These are phyloP conservation scores for Amaranthus palmeri DNA, from an alignment of 148 eudicot species.

Conservation along the genomic window DNA sequence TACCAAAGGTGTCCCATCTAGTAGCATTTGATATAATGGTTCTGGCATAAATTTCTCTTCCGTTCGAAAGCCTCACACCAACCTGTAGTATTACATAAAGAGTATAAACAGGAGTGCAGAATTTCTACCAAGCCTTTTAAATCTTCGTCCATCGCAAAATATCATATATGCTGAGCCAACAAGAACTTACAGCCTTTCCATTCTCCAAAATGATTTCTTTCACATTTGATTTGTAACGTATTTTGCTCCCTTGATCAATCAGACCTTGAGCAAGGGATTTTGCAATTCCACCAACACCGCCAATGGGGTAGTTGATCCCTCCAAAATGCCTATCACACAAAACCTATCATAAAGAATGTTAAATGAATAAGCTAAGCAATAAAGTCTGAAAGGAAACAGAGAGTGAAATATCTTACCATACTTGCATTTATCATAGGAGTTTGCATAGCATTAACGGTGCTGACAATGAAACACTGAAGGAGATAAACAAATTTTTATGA, in stretches of 20 bases:
- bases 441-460: slow-evolving; percentile 88
- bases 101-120: slow-evolving; percentile 7
- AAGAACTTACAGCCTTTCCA: slow-evolving; percentile 81
- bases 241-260: slow-evolving; percentile 74
- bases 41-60: slow-evolving; percentile 73
- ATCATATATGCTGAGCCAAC: neutral
- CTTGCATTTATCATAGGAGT: slow-evolving; percentile 99
- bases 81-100: slow-evolving; percentile 39
- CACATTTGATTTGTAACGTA: slow-evolving; percentile 91
- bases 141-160: neutral
- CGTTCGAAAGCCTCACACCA: slow-evolving; percentile 84
- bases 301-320: slow-evolving; percentile 96
- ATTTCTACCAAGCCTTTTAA: slow-evolving; percentile 4
- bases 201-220: slow-evolving; percentile 58
- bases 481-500: slow-evolving; percentile 8
- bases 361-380: slow-evolving; percentile 13
- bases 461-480: slow-evolving; percentile 93
- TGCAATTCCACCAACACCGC: slow-evolving; percentile 97
- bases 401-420: slow-evolving; percentile 63
- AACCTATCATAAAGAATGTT: slow-evolving; percentile 51
- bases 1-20: slow-evolving; percentile 99
- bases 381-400: neutral
- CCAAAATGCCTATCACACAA: slow-evolving; percentile 98
- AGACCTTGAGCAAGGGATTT: slow-evolving; percentile 82
- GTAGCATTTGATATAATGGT: slow-evolving; percentile 94